Evolutionary conservation across 2,329 filamentous ascomycete genomes (phyloP), one percentile per base, ranked within the genome.

Genomic region (Trichoderma afroharzianum): DNA sequence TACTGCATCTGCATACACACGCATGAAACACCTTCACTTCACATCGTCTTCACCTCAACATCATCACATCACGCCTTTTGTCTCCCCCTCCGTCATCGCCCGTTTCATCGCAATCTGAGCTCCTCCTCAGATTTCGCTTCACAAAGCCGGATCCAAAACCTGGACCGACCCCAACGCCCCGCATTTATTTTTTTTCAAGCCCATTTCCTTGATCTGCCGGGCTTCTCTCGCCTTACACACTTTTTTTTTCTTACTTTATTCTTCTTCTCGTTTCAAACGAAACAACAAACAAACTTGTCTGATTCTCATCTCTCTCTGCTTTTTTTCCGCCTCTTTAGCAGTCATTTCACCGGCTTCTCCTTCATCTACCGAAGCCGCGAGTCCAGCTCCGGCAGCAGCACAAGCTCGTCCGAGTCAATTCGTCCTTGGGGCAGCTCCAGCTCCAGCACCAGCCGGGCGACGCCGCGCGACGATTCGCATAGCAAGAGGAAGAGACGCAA

Each of bases 401-500:
- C 62, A 11, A 69, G 43, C 43, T 62, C 63, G 57, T 71, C 63
- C 63, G 62, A 62, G 43, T 47, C 61, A 43, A 68, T 63, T 39
- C 57, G 62, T 61, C 63, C 69, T 39, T 61, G 58, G 61, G 62
- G 33, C 62, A 59, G 63, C 50, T 39, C 36, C 36, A 39, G 15
- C 15, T 1, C 15, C 15, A 68, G 63, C 59, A 39, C 36, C 36
- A 68, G 63, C 59, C 30, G 36, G 18, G 71, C 28, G 21, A 63
- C 70, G 21, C 33, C 70, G 36, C 47, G 33, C 70, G 53, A 71
- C 50, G 70, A 68, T 57, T 63, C 59, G 61, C 71, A 58, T 33
- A 64, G 69, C 67, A 70, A 70, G 24, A 53, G 68, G 68, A 74
- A 74, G 53, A 69, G 74, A 68, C 74, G 73, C 33, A 69, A 74